These are phyloP conservation scores for Phytophthora ramorum DNA, from an alignment of 352 stramenopile species.

Conservation along the genomic window DNA sequence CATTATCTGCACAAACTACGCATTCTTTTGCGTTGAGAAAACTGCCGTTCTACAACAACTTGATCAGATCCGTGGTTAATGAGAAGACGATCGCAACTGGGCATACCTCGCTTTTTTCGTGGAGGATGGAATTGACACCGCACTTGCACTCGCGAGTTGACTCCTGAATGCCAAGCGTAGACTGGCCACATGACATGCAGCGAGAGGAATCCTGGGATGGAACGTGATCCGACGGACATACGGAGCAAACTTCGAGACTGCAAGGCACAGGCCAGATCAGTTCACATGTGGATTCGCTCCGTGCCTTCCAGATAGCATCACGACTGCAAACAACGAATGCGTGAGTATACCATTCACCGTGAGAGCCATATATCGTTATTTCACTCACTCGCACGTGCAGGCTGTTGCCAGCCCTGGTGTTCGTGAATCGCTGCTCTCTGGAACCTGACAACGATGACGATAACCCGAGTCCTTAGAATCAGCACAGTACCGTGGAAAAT, in stretches of 20 bases:
- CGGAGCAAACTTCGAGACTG: conserved; percentile 48
- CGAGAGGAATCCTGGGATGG: conserved; percentile 48
- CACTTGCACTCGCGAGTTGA: conserved; percentile 60
- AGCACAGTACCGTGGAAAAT: neutral
- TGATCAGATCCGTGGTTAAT: conserved; percentile 4
- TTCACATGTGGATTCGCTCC: conserved; percentile 47
- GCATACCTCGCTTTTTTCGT: conserved; percentile 58
- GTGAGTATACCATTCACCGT: conserved; percentile 3
- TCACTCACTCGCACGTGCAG: conserved; percentile 56
- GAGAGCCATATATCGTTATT: neutral
- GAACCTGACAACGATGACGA: conserved; percentile 32
- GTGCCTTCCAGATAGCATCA: conserved; percentile 26
- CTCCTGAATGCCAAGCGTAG: conserved; percentile 52
- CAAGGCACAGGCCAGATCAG: conserved; percentile 74
- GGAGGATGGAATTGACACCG: conserved; percentile 46
- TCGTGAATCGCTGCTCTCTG: conserved; percentile 32
- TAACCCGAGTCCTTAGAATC: neutral
- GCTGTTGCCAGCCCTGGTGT: conserved; percentile 32
- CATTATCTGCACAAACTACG: conserved; percentile 51
- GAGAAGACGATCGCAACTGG: neutral
- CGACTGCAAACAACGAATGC: conserved; percentile 11
- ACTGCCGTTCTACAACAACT: conserved; percentile 46
- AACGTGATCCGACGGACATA: conserved; percentile 45
- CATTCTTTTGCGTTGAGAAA: conserved; percentile 75
- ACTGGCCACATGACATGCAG: conserved; percentile 70